Evolutionary conservation across 2,329 filamentous ascomycete genomes (phyloP).

Genomic region (Botryosphaeria dothidea): DNA sequence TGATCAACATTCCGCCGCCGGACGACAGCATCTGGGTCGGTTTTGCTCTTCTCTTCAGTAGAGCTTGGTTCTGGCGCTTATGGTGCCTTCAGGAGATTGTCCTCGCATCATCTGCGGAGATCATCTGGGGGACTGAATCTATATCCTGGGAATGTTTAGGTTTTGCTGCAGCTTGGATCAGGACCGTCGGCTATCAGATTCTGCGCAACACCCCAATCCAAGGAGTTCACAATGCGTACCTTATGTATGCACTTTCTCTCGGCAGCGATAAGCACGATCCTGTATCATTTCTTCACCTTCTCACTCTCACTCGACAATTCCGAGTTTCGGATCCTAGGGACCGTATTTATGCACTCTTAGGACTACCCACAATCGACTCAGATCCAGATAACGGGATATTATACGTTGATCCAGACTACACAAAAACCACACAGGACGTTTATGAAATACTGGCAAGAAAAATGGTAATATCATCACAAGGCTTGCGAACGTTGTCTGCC

Average conservation of each 20-base stretch:
- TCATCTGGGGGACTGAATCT: background rate
- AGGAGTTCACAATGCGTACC: constrained; percentile 21
- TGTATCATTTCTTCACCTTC: constrained; percentile 17
- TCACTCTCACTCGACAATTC: constrained; percentile 21
- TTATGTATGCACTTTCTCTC: constrained; percentile 20
- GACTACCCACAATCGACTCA: constrained; percentile 12
- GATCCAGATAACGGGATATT: background rate
- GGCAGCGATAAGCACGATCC: constrained; percentile 16
- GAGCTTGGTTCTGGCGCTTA: constrained; percentile 9
- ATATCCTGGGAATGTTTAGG: constrained; percentile 2
- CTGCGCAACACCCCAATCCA: constrained; percentile 16
- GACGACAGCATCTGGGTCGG: background rate
- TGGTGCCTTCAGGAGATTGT: constrained; percentile 12
- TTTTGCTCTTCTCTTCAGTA: background rate
- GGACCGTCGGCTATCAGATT: constrained; percentile 17
- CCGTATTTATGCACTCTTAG: constrained; percentile 22
- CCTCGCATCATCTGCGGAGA: background rate
- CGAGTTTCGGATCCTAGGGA: constrained; percentile 22
- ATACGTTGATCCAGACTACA: constrained; percentile 23
- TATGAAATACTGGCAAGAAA: constrained; percentile 14
- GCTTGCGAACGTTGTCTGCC: constrained; percentile 20
- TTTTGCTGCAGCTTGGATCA: constrained; percentile 6
- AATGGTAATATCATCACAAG: background rate
- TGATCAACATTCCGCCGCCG: background rate
- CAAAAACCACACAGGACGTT: background rate